phyloP scores from a whole-genome alignment of 2,329 filamentous ascomycete species.

The Ceratocystis ficicola region DNA sequence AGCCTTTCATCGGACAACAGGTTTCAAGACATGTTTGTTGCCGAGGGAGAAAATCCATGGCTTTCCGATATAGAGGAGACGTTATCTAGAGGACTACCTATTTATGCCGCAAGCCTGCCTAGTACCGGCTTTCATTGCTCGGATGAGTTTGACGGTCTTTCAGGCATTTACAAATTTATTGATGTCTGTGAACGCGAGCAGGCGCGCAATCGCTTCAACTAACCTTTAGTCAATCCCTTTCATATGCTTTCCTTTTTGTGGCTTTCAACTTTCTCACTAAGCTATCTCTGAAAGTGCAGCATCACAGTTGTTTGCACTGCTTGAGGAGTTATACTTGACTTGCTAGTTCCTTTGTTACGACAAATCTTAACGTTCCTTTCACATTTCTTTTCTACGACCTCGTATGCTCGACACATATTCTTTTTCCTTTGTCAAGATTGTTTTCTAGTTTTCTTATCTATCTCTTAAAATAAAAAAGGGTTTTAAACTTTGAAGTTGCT shows the following conservation, averaged over 20 bases:
- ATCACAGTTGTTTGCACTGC: background rate
- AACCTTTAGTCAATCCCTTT: conserved; percentile 16
- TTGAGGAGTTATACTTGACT: conserved; percentile 19
- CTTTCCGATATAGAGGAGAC: conserved; percentile 33
- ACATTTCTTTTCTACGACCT: conserved; percentile 17
- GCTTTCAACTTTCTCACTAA: conserved; percentile 1
- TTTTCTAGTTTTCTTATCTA: background rate
- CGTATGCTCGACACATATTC: conserved; percentile 4
- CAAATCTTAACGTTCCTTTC: conserved; percentile 16
- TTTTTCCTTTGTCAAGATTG: conserved; percentile 12
- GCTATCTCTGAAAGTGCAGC: background rate
- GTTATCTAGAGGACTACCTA: conserved; percentile 40
- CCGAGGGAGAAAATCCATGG: conserved; percentile 39
- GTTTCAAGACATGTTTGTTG: conserved; percentile 33
- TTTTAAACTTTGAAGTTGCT: background rate
- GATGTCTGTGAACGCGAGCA: conserved; percentile 42
- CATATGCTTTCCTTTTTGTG: conserved; percentile 11
- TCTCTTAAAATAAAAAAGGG: background rate
- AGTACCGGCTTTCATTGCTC: conserved; percentile 36
- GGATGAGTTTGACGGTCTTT: conserved; percentile 42
- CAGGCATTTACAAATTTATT: conserved; percentile 46
- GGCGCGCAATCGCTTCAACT: conserved; percentile 7
- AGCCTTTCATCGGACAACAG: conserved; percentile 37
- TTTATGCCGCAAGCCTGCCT: conserved; percentile 25
- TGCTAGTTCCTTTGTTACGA: conserved; percentile 20